These are phyloP conservation scores for Tremellales sp. DNA, from an alignment of 1,284 basidiomycete genomes.

Conservation along the genomic window DNA sequence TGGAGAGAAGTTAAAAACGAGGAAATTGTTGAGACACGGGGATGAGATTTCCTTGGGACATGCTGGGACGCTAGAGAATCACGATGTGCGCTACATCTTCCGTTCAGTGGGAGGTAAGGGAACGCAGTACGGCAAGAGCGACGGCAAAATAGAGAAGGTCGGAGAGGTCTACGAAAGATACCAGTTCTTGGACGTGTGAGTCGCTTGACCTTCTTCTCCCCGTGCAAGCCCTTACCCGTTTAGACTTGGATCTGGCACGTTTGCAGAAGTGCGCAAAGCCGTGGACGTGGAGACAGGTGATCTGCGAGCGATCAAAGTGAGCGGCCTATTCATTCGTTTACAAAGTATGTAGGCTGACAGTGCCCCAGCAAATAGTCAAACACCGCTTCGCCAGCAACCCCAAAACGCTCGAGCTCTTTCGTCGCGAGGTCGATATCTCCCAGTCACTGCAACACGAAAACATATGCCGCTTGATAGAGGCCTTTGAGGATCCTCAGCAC, in stretches of 20 bases:
- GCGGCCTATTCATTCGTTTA: conserved; percentile 39
- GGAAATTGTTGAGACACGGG: conserved; percentile 64
- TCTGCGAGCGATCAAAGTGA: conserved; percentile 46
- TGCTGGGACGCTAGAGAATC: conserved; percentile 47
- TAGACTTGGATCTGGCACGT: conserved; percentile 48
- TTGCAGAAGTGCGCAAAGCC: conserved; percentile 48
- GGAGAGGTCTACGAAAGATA: conserved; percentile 47
- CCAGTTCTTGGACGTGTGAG: conserved; percentile 41
- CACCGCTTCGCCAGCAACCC: conserved; percentile 49
- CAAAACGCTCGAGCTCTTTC: conserved; percentile 55
- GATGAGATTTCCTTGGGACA: conserved; percentile 78
- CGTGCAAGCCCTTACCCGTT: conserved; percentile 5
- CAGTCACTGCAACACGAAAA: conserved; percentile 69
- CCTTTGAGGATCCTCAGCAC: conserved; percentile 63
- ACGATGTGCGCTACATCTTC: conserved; percentile 52
- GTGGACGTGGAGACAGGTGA: conserved; percentile 45
- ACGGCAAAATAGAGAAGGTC: conserved; percentile 44
- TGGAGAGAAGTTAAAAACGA: conserved; percentile 57
- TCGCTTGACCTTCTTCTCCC: too few relatives aligned
- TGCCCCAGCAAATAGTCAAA: conserved; percentile 42
- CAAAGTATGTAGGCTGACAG: neutral
- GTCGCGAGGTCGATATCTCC: conserved; percentile 76
- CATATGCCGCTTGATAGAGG: conserved; percentile 74
- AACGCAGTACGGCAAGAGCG: conserved; percentile 9
- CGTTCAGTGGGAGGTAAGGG: conserved; percentile 41